phyloP scores from a whole-genome alignment of 768 basidiomycete genomes.

The Mrakia hoshinonis region DNA sequence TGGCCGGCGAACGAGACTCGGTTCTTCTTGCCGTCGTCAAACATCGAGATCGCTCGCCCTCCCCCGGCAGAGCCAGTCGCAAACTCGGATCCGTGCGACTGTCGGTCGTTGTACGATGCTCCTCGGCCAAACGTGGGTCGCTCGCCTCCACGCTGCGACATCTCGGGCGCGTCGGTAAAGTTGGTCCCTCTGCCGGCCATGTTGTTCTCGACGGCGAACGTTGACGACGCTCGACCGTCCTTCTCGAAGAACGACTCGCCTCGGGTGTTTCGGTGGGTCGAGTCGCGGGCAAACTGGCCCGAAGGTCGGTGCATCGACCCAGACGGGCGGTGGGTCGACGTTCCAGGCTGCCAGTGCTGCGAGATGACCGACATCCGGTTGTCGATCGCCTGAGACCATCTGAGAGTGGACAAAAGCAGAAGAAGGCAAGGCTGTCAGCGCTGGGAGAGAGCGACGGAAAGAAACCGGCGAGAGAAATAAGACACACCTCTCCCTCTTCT shows the following conservation, averaged over 20 bases:
- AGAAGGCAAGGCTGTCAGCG: not conserved
- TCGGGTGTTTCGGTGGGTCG: slow-evolving; percentile 9
- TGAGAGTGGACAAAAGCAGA: not conserved
- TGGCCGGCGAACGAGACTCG: slow-evolving; percentile 40
- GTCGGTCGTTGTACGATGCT: not conserved
- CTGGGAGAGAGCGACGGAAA: not conserved
- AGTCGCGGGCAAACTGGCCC: slow-evolving; percentile 6
- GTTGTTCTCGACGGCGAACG: slow-evolving; percentile 20
- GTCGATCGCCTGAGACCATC: slow-evolving; percentile 27
- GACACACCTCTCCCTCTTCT: slow-evolving; percentile 26
- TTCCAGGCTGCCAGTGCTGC: slow-evolving; percentile 24
- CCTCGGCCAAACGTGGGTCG: slow-evolving; percentile 11
- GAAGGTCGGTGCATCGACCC: slow-evolving; percentile 17
- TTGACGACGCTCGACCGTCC: slow-evolving; percentile 18
- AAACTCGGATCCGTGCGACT: not conserved
- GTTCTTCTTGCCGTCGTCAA: slow-evolving; percentile 10
- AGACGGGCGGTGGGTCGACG: slow-evolving; percentile 18
- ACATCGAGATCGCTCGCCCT: slow-evolving; percentile 16
- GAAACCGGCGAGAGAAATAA: not conserved
- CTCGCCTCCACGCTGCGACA: not conserved
- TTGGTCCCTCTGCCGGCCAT: slow-evolving; percentile 20
- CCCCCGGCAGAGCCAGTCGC: not conserved
- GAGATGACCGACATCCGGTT: slow-evolving; percentile 30
- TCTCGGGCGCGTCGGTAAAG: slow-evolving; percentile 13
- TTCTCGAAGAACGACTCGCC: slow-evolving; percentile 14